A percentile compares a stretch with the other conserved stretches of the same genome.
phyloP scores from a whole-genome alignment of 805 yeast genomes.

The Ascoidea rubescens region DNA sequence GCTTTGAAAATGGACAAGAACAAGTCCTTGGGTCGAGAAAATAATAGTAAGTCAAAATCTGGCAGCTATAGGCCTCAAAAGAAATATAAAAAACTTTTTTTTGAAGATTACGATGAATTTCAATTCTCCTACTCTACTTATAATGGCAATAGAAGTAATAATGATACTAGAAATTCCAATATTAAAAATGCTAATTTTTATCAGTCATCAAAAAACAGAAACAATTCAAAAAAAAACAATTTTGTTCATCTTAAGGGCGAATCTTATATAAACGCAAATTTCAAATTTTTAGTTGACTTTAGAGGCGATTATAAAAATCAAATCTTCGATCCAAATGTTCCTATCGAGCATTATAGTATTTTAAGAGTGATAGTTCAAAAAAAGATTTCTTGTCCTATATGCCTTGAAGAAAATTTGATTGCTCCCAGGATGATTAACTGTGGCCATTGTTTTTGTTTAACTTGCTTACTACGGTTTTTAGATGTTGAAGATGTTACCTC shows the following conservation, averaged over 20 bases:
- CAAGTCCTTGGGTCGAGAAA: too few relatives aligned
- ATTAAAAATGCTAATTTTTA: too few relatives aligned
- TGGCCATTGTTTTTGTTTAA: slow-evolving; percentile 83
- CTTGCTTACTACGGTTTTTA: slow-evolving; percentile 64
- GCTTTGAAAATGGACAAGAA: too few relatives aligned
- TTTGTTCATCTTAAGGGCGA: slow-evolving; percentile 44
- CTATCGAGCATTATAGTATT: slow-evolving; percentile 46
- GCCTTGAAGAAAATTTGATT: slow-evolving; percentile 67
- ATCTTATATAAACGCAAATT: slow-evolving; percentile 69
- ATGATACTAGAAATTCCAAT: too few relatives aligned
- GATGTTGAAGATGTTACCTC: slow-evolving; percentile 26
- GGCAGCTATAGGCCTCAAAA: too few relatives aligned
- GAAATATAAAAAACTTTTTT: too few relatives aligned
- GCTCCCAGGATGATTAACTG: slow-evolving; percentile 94
- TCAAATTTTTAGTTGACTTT: slow-evolving; percentile 67
- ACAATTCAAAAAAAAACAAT: slow-evolving; percentile 14
- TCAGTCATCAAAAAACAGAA: background rate
- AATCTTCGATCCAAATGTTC: slow-evolving; percentile 60
- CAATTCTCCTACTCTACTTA: too few relatives aligned
- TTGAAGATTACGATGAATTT: too few relatives aligned
- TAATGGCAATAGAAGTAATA: too few relatives aligned
- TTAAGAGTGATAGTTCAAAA: slow-evolving; percentile 63
- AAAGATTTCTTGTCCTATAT: slow-evolving; percentile 81
- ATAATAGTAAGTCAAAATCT: too few relatives aligned
- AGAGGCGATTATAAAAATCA: slow-evolving; percentile 42